Evolutionary conservation across 108 stramenopile genomes (phyloP).

Genomic region (Skeletonema menzelii): DNA sequence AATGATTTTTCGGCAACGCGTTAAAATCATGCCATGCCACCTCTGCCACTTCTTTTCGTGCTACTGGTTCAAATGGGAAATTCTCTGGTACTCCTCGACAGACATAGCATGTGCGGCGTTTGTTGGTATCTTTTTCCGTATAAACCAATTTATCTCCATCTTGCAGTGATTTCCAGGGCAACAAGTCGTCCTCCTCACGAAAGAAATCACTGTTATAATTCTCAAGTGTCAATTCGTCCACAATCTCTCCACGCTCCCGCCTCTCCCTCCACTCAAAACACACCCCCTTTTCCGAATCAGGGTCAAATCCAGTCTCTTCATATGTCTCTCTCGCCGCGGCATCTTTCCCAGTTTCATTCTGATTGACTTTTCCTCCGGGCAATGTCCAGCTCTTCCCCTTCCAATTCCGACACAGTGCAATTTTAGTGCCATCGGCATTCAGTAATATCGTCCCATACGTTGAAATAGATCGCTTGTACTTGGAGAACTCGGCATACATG

Average conservation of each 20-base stretch:
- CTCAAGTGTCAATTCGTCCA: slow-evolving; percentile 11
- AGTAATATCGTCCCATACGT: slow-evolving; percentile 85
- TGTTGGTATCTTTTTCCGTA: slow-evolving; percentile 63
- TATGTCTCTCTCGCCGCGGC: slow-evolving; percentile 87
- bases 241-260: slow-evolving; percentile 21
- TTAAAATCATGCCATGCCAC: slow-evolving; percentile 67
- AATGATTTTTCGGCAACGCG: slow-evolving; percentile 67
- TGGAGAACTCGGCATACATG: slow-evolving; percentile 73
- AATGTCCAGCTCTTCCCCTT: slow-evolving; percentile 78
- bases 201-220: background rate
- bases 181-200: background rate
- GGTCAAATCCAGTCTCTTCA: slow-evolving; percentile 94
- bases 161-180: slow-evolving; percentile 57
- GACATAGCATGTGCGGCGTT: slow-evolving; percentile 78
- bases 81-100: slow-evolving; percentile 79
- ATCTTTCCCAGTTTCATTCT: slow-evolving; percentile 72
- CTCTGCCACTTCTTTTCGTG: slow-evolving; percentile 78
- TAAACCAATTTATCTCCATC: slow-evolving; percentile 55
- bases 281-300: slow-evolving; percentile 36
- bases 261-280: slow-evolving; percentile 41
- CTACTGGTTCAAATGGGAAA: slow-evolving; percentile 85
- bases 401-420: slow-evolving; percentile 68
- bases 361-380: slow-evolving; percentile 88
- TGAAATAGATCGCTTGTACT: slow-evolving; percentile 79
- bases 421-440: slow-evolving; percentile 53